These are phyloP conservation scores for Alternaria arborescens DNA, from an alignment of 2,329 filamentous ascomycete genomes.

Conservation along the genomic window DNA sequence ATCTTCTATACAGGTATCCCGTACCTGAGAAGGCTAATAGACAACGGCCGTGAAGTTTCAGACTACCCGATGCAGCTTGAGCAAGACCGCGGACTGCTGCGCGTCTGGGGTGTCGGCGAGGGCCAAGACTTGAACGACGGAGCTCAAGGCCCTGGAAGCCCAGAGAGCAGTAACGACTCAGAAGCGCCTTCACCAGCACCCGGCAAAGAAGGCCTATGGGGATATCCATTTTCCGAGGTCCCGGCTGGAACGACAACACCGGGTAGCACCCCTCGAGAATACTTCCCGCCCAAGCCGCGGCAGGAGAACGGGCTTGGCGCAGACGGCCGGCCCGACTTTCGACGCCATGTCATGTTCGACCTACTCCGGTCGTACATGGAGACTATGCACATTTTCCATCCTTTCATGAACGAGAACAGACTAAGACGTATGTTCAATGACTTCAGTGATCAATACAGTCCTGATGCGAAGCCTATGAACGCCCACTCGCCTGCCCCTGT, in stretches of 20 bases:
- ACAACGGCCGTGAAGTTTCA: constrained; percentile 66
- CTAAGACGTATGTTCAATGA: constrained; percentile 64
- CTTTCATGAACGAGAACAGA: constrained; percentile 65
- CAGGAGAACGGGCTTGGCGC: constrained; percentile 60
- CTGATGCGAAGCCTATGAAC: constrained; percentile 32
- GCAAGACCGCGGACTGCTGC: constrained; percentile 75
- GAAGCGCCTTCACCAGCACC: constrained; percentile 53
- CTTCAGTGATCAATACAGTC: constrained; percentile 47
- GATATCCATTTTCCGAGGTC: constrained; percentile 53
- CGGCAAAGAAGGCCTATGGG: constrained; percentile 61
- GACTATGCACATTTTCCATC: constrained; percentile 70
- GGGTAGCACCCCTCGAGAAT: constrained; percentile 31
- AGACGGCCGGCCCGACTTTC: constrained; percentile 63
- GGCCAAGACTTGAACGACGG: constrained; percentile 68
- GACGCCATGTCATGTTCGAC: constrained; percentile 59
- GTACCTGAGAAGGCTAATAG: constrained; percentile 69
- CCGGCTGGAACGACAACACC: constrained; percentile 41
- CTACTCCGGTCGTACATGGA: constrained; percentile 65
- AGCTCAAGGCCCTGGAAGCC: constrained; percentile 47
- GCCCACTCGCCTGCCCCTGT: constrained; percentile 34
- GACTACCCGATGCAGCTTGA: constrained; percentile 80
- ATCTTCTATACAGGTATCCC: constrained; percentile 63
- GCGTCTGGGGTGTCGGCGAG: constrained; percentile 81
- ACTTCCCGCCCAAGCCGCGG: constrained; percentile 33
- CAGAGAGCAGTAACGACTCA: constrained; percentile 49